Evolutionary conservation across 441 rosid genomes (phyloP), one percentile per base, ranked within the genome.

Genomic region (Geranium incanum): DNA sequence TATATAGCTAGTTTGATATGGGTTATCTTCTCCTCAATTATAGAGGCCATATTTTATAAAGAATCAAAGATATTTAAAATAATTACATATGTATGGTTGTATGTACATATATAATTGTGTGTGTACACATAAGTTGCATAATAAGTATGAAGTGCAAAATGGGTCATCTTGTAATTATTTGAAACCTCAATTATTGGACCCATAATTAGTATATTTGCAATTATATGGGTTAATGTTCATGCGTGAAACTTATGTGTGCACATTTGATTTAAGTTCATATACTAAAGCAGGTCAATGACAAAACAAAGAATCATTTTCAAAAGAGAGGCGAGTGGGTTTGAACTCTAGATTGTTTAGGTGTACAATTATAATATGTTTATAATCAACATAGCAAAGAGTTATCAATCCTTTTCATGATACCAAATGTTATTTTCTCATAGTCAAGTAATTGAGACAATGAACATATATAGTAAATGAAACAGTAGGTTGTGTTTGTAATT

Each of bases 151-250:
- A 55, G 21, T 15, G 62, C 6, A 6, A 55, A 15, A 55, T 55
- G 62, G 19, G 62, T n/a, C 60, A 52, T 13, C 60, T n/a, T 9
- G 21, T n/a, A 55, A 55, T 9, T 55, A 13, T 16, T 0, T 55
- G 21, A 55, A 55, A 15, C 19, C 6, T 19, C 21, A 55, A 55
- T 55, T n/a, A 55, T 55, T 55, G 62, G 62, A 55, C 6, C 15
- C 62, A 55, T 55, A 55, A 15, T 12, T 55, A 15, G 21, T n/a
- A 52, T 52, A 21, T 21, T 21, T 21, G 62, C 6, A 55, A 55
- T 55, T 5, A 55, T 55, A 55, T 55, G 62, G 62, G 62, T n/a
- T 55, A 18, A 55, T 52, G 19, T 52, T 52, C 60, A 52, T 52
- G 60, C 18, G 2, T 15, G 6, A 52, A 4, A 52, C 4, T 15